phyloP scores from a whole-genome alignment of 768 basidiomycete genomes.

The Gymnopilus dilepis region DNA sequence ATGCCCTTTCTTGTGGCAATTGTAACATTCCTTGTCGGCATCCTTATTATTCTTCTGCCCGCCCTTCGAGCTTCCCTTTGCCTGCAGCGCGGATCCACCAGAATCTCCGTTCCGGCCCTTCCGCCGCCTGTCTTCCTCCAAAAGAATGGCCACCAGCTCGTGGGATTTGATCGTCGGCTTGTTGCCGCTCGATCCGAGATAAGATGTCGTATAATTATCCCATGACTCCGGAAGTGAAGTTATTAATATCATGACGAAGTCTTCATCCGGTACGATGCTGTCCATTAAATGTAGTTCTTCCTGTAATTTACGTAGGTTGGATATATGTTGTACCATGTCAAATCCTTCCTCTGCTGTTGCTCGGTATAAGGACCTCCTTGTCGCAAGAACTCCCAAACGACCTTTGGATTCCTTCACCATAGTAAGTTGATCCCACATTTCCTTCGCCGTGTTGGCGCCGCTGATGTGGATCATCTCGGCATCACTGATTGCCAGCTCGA shows the following conservation, averaged over 20 bases:
- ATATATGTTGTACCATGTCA: conserved; percentile 33
- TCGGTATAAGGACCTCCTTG: conserved; percentile 26
- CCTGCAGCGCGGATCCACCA: conserved; percentile 2
- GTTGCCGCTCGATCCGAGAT: conserved; percentile 25
- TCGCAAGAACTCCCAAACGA: conserved; percentile 27
- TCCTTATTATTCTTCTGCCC: not conserved
- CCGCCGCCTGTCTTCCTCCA: conserved; percentile 25
- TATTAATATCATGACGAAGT: conserved; percentile 36
- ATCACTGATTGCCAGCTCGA: conserved; percentile 30
- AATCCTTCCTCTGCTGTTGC: conserved; percentile 30
- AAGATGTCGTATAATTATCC: conserved; percentile 32
- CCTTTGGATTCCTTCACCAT: conserved; percentile 34
- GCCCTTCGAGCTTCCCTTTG: not conserved
- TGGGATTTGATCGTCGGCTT: conserved; percentile 19
- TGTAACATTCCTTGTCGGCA: conserved; percentile 28
- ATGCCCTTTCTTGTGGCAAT: conserved; percentile 38
- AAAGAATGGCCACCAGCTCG: conserved; percentile 27
- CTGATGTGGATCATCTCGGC: conserved; percentile 31
- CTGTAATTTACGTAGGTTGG: conserved; percentile 28
- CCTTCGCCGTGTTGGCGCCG: conserved; percentile 26
- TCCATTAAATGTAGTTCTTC: conserved; percentile 32
- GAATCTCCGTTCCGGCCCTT: conserved; percentile 1
- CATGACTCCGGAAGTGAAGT: conserved; percentile 35
- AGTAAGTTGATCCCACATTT: conserved; percentile 34
- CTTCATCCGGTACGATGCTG: conserved; percentile 31